Percentiles rank a stretch among this genome's conserved stretches.
Conservation (phyloP, 1,284 basidiomycete species). For the Trichosporon ovoides region DNA sequence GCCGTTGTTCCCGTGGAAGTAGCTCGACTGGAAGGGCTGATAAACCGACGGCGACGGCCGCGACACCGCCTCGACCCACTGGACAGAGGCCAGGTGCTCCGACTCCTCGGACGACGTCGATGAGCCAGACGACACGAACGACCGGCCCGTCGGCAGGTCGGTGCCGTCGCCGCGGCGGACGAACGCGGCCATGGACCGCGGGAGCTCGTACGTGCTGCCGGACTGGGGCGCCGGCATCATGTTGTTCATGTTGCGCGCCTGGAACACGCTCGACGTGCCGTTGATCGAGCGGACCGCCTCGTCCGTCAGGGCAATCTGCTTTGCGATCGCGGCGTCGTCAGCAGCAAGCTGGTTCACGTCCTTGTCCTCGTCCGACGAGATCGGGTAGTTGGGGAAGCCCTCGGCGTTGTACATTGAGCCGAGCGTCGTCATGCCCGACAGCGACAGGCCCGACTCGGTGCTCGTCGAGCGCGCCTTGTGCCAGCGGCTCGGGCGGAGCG, state of each 20-base stretch:
- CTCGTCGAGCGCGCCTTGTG: slow-evolving; percentile 30
- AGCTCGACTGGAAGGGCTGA: slow-evolving; percentile 6
- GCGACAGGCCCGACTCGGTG: slow-evolving; percentile 31
- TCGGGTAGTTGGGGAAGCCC: slow-evolving; percentile 33
- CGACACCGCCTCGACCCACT: slow-evolving; percentile 36
- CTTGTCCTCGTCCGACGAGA: slow-evolving; percentile 16
- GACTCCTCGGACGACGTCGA: slow-evolving; percentile 43
- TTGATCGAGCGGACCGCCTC: slow-evolving; percentile 43
- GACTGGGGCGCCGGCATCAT: slow-evolving; percentile 18
- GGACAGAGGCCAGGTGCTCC: slow-evolving; percentile 41
- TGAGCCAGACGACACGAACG: slow-evolving; percentile 21
- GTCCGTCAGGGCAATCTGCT: slow-evolving; percentile 38
- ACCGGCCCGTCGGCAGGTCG: slow-evolving; percentile 13
- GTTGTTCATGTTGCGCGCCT: slow-evolving; percentile 22
- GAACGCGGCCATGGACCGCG: slow-evolving; percentile 18
- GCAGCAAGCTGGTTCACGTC: slow-evolving; percentile 18
- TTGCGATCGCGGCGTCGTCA: slow-evolving; percentile 21
- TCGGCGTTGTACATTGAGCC: slow-evolving; percentile 44
- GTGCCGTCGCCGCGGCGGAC: slow-evolving; percentile 28
- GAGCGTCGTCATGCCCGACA: slow-evolving; percentile 26
- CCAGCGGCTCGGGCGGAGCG: slow-evolving; percentile 16
- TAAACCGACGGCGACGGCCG: slow-evolving; percentile 6
- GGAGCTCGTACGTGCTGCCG: slow-evolving; percentile 21
- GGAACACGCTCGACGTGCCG: slow-evolving; percentile 37
- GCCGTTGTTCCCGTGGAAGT: slow-evolving; percentile 6